These are phyloP conservation scores for Macadamia integrifolia DNA, from an alignment of 164 flowering plant species.

Conservation along the genomic window DNA sequence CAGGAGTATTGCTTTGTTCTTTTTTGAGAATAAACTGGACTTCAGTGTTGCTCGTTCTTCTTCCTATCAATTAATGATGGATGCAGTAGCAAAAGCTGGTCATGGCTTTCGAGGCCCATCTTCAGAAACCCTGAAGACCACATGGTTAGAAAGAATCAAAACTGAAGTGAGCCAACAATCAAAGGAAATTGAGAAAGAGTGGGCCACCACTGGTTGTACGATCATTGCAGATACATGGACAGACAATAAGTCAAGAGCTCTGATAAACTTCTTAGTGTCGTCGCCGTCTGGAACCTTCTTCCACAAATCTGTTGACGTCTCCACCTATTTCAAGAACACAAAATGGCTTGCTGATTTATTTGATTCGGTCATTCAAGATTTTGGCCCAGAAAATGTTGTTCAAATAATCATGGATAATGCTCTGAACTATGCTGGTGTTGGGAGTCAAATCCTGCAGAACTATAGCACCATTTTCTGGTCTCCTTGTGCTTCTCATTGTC, in stretches of 20 bases:
- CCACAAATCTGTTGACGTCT: slow-evolving; percentile 83
- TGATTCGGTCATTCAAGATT: slow-evolving; percentile 80
- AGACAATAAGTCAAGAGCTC: slow-evolving; percentile 73
- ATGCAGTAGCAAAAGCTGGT: slow-evolving; percentile 68
- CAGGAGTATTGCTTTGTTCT: slow-evolving; percentile 78
- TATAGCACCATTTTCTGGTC: slow-evolving; percentile 70
- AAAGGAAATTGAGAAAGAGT: slow-evolving; percentile 79
- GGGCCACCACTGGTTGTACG: slow-evolving; percentile 84
- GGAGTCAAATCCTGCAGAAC: slow-evolving; percentile 62
- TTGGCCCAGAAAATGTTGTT: slow-evolving; percentile 85
- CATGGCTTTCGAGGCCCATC: slow-evolving; percentile 70
- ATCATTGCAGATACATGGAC: slow-evolving; percentile 91
- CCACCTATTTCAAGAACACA: slow-evolving; percentile 62
- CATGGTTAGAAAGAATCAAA: slow-evolving; percentile 76
- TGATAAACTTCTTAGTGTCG: slow-evolving; percentile 85
- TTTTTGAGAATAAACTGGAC: slow-evolving; percentile 84
- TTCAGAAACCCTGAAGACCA: slow-evolving; percentile 57
- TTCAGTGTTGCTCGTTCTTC: slow-evolving; percentile 77
- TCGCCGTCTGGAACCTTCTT: slow-evolving; percentile 88
- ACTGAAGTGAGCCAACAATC: slow-evolving; percentile 58
- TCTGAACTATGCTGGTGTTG: slow-evolving; percentile 52
- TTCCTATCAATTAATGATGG: slow-evolving; percentile 77
- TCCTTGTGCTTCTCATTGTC: slow-evolving; percentile 83
- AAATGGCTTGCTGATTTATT: slow-evolving; percentile 70
- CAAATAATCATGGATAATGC: slow-evolving; percentile 76